Percentiles rank a stretch among this genome's conserved stretches.
phyloP scores from a whole-genome alignment of 352 stramenopile genomes.

The Peronospora farinosa region DNA sequence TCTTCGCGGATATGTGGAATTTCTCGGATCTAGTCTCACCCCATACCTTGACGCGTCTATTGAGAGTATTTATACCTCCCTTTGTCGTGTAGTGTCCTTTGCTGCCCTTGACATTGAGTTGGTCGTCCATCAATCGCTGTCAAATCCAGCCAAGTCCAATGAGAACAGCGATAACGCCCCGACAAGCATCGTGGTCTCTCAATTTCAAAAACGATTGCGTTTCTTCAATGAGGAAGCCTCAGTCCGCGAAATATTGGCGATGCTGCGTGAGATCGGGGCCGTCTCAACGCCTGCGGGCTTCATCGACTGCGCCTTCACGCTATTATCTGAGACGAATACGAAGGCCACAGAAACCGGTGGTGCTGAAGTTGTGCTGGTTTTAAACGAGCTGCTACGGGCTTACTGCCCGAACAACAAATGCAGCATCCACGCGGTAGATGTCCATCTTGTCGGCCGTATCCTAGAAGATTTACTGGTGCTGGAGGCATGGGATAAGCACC shows the following conservation, averaged over 20 bases:
- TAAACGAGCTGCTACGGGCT: constrained; percentile 56
- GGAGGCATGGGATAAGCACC: constrained; percentile 36
- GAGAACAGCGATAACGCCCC: neutral
- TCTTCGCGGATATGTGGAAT: constrained; percentile 59
- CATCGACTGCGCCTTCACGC: constrained; percentile 56
- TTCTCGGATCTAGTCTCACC: constrained; percentile 37
- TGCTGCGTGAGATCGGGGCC: constrained; percentile 46
- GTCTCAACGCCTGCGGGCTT: constrained; percentile 50
- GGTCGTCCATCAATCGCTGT: constrained; percentile 45
- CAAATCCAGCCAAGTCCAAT: constrained; percentile 6
- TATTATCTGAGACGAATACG: constrained; percentile 24
- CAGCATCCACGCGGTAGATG: constrained; percentile 23
- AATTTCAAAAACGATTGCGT: constrained; percentile 74
- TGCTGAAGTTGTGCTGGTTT: constrained; percentile 48
- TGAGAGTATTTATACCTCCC: constrained; percentile 36
- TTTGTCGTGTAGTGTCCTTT: constrained; percentile 50
- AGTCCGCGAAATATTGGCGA: constrained; percentile 32
- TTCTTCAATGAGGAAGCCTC: constrained; percentile 71
- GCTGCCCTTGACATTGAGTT: constrained; percentile 70
- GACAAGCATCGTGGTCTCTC: constrained; percentile 37
- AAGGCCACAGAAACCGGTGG: constrained; percentile 3
- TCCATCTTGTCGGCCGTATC: constrained; percentile 65
- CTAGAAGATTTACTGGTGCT: constrained; percentile 66
- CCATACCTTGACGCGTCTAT: constrained; percentile 50
- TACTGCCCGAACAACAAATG: constrained; percentile 14